Percentiles rank a stretch among this genome's conserved stretches.
phyloP scores from a whole-genome alignment of 306 rosid genomes.

The Acacia confusa region DNA sequence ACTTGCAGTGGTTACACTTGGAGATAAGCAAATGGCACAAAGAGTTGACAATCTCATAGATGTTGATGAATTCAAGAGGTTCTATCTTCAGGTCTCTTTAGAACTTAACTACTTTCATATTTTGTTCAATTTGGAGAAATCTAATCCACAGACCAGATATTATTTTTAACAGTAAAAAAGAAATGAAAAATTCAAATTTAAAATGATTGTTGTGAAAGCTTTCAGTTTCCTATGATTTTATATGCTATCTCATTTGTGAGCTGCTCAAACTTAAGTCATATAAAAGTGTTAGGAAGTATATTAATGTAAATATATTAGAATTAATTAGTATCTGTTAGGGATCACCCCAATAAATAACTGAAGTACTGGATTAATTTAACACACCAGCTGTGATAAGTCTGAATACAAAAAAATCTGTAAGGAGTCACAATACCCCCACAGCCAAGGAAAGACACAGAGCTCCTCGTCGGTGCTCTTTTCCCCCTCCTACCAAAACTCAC shows the following conservation, averaged over 20 bases:
- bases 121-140: conserved; percentile 23
- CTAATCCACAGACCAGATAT: background rate
- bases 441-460: no score
- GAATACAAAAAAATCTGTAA: no score
- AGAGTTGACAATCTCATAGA: conserved; percentile 84
- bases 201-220: background rate
- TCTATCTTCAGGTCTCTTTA: conserved; percentile 85
- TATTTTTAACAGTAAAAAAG: background rate
- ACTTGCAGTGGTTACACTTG: conserved; percentile 88
- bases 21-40: conserved; percentile 97
- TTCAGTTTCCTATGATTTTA: background rate
- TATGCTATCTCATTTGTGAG: background rate
- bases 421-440: no score
- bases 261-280: background rate
- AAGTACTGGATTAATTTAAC: no score
- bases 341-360: no score
- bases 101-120: conserved; percentile 24
- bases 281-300: no score
- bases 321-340: no score
- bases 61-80: conserved; percentile 81
- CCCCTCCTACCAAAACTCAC: no score
- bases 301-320: no score
- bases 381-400: no score
- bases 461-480: no score
- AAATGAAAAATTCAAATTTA: background rate